Percentiles rank a stretch among this genome's conserved stretches.
phyloP scores from a whole-genome alignment of 2,329 filamentous ascomycete species.

The Teratosphaeria viscida region DNA sequence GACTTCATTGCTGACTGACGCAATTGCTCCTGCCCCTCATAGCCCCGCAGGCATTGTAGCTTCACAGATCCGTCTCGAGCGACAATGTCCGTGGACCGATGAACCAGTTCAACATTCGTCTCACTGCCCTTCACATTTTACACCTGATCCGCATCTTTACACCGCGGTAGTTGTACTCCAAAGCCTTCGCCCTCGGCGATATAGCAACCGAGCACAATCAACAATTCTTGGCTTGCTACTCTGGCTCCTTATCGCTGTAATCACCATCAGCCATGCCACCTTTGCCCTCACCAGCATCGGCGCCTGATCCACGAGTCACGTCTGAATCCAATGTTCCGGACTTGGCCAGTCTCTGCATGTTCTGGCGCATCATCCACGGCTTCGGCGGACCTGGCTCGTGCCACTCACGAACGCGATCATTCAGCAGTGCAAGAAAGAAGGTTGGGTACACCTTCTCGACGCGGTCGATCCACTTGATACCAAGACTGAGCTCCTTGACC shows the following conservation, averaged over 20 bases:
- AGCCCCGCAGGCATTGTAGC: not conserved
- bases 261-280: not conserved
- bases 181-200: not conserved
- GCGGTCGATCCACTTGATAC: conserved; percentile 28
- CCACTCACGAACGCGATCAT: conserved; percentile 30
- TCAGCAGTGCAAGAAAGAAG: conserved; percentile 35
- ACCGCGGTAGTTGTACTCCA: not conserved
- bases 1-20: not conserved
- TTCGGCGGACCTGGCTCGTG: conserved; percentile 19
- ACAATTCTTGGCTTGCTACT: not conserved
- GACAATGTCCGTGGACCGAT: not conserved
- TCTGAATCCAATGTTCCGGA: not conserved
- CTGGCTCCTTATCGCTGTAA: not conserved
- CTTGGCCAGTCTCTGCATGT: conserved; percentile 4
- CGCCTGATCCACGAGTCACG: not conserved
- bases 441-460: conserved; percentile 30
- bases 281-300: not conserved
- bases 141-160: too few species aligned
- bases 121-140: not conserved
- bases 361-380: conserved; percentile 15
- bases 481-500: conserved; percentile 20
- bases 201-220: not conserved
- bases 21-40: not conserved
- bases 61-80: not conserved
- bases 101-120: not conserved